Base-by-base conservation (phyloP, 139 green algal genomes). In the Chlorella sp. region DNA sequence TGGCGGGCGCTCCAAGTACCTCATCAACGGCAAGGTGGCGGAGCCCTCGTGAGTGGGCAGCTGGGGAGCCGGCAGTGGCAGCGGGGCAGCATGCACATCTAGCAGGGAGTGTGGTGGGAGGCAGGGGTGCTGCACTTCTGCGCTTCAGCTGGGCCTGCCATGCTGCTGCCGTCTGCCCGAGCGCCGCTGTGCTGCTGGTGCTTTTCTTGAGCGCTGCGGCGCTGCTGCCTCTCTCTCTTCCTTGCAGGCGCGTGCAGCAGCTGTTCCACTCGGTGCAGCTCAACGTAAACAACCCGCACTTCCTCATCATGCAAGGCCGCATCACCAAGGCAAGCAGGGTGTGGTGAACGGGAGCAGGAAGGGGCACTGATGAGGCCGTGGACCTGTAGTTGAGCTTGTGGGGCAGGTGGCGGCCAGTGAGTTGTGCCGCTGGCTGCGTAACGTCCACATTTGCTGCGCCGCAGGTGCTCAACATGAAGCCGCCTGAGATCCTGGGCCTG, bases 201-300 rank as follows among this genome's bases (percentile, higher is more conserved):
- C 14, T 76, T 81, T 30, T 3, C 34, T 40, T 62, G 76, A 9
- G 44, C 60, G 13, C 16, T 1, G 1, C 13, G 41, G 34, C 3
- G 34, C 13, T 65, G 16, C 14, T 60, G 51, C 51, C 51, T 60
- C 16, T n/a, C 30, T 43, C 44, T 26, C 1, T 30, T 54, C 1
- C 51, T 9, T 92, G 90, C 92, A 97, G 93, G 40, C 93, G 95
- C 3, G 96, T 99, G 34, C 94, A 98, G 73, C 97, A 98, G 86
- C 89, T 99, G 58, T 99, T 99, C 89, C 97, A 99, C 87, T 98
- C 94, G 13, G 96, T 99, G 89, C 95, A 98, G 93, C 92, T 99
- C 34, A 99, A 99, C 84, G 96, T 99, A 60, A 99, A 99, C 95
- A 99, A 99, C 88, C 97, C 97, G 28, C 98, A 99, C 90, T 99